Evolutionary conservation across 257 asterid genomes (phyloP).

Genomic region (Mitragyna speciosa): DNA sequence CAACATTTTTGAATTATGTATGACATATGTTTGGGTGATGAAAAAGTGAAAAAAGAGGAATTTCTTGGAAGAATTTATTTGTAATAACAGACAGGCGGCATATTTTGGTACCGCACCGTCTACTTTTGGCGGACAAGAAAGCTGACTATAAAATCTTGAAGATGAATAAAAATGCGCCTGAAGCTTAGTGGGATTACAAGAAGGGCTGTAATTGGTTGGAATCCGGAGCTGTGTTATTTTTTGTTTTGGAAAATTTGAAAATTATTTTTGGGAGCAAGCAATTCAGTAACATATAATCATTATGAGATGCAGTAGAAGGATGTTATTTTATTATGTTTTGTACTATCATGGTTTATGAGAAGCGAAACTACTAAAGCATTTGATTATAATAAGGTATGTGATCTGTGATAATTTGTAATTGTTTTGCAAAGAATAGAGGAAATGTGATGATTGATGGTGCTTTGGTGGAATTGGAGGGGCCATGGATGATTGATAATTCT

Average conservation of each 20-base stretch:
- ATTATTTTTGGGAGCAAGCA: constrained; percentile 32
- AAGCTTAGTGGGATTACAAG: constrained; percentile 10
- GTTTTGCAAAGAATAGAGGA: not conserved
- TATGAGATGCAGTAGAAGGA: constrained; percentile 44
- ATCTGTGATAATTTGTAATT: constrained; percentile 15
- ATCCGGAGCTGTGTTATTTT: constrained; percentile 56
- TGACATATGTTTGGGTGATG: not conserved
- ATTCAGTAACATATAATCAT: constrained; percentile 55
- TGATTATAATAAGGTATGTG: constrained; percentile 14
- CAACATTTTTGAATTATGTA: constrained; percentile 39
- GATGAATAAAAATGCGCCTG: not conserved
- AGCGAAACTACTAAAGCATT: not conserved
- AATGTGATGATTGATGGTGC: not conserved
- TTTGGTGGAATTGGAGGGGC: not conserved
- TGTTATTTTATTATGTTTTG: not conserved
- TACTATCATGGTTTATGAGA: not conserved
- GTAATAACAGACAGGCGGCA: constrained; percentile 27
- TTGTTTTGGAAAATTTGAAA: constrained; percentile 32
- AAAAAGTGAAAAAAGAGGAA: too few relatives aligned
- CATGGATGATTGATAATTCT: not conserved
- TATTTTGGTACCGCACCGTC: constrained; percentile 21
- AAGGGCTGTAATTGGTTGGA: constrained; percentile 46
- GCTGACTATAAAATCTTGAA: constrained; percentile 4
- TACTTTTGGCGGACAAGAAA: constrained; percentile 22
- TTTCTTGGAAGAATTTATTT: not conserved